These are phyloP conservation scores for Cyberlindnera veronae DNA, from an alignment of 805 yeast genomes.

Conservation along the genomic window DNA sequence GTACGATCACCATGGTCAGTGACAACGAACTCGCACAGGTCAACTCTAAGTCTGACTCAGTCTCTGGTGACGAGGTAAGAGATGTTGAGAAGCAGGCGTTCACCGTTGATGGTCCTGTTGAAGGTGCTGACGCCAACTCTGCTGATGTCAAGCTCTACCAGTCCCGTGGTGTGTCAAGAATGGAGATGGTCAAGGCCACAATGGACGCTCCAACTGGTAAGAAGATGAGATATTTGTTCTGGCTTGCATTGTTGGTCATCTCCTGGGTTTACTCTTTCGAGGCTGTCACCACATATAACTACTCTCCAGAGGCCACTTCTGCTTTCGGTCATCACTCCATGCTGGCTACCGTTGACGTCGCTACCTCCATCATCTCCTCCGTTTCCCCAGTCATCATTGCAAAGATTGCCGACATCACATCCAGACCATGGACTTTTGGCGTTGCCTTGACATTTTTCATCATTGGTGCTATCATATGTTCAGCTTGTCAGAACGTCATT, in stretches of 20 bases:
- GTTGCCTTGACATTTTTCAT: constrained; percentile 31
- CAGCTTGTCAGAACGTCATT: constrained; percentile 34
- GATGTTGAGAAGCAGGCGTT: background rate
- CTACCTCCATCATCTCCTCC: constrained; percentile 37
- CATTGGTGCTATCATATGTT: constrained; percentile 35
- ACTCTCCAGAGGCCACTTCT: constrained; percentile 39
- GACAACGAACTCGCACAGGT: background rate
- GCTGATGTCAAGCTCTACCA: constrained; percentile 14
- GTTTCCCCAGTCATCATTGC: constrained; percentile 39
- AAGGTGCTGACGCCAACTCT: background rate
- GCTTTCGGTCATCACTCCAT: constrained; percentile 37
- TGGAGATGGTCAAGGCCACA: constrained; percentile 20
- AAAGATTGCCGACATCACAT: constrained; percentile 38
- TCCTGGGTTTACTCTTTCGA: constrained; percentile 28
- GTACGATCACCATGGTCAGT: no score
- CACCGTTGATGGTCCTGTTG: background rate
- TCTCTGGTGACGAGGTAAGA: background rate
- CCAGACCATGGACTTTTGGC: constrained; percentile 37
- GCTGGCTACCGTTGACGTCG: constrained; percentile 37
- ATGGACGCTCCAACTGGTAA: constrained; percentile 22
- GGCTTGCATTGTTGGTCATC: constrained; percentile 13
- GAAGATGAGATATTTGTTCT: constrained; percentile 16
- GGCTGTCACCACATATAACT: constrained; percentile 31
- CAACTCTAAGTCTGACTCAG: background rate
- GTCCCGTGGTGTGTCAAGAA: constrained; percentile 25